Base-by-base conservation (phyloP, 371 early-diverging fungal genomes). In the Mortierella sp. region DNA sequence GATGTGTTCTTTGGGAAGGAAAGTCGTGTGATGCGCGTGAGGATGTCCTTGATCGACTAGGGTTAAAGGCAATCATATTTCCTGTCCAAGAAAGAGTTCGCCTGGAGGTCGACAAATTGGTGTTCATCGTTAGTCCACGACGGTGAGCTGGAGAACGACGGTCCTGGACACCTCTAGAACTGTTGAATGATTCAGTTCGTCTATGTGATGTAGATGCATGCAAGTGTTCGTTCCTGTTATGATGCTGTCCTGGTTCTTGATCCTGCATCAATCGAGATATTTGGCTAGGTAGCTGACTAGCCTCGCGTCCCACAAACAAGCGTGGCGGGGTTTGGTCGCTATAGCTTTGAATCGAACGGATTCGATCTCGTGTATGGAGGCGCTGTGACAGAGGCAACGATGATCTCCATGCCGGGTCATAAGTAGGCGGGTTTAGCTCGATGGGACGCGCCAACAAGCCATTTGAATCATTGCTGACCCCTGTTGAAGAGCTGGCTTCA, bases 31-130 rank as follows among this genome's bases (percentile, higher is more conserved):
- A 48, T 48, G 48, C 21, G 28, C 22, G 41, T 4, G 41, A 61
- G 10, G 43, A n/a, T 7, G 48, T 24, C 6, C 63, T 63, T 28
- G 48, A 16, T 32, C n/a, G 21, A n/a, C 11, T 48, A 16, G 15
- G 48, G 33, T 22, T 13, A 16, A 45, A 22, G 8, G 53, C 40
- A 19, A 57, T 38, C 43, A 22, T 11, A 40, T 57, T 52, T 41
- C 77, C 77, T 36, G 71, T 71, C 77, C 77, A 76, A 7, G 77
- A 71, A 19, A 59, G 67, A 0, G 77, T 63, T 16, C 77, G 63
- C n/a, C 77, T 40, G 19, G 75, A 68, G 9, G 19, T 22, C 10
- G 65, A 19, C 21, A 48, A 40, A 15, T 28, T 11, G 21, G 57
- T 43, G 7, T 41, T 22, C 48, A 41, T 32, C 1, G 38, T 21